Base-by-base conservation (phyloP, 2,329 filamentous ascomycete genomes). In the Didymosphaeria variabile region DNA sequence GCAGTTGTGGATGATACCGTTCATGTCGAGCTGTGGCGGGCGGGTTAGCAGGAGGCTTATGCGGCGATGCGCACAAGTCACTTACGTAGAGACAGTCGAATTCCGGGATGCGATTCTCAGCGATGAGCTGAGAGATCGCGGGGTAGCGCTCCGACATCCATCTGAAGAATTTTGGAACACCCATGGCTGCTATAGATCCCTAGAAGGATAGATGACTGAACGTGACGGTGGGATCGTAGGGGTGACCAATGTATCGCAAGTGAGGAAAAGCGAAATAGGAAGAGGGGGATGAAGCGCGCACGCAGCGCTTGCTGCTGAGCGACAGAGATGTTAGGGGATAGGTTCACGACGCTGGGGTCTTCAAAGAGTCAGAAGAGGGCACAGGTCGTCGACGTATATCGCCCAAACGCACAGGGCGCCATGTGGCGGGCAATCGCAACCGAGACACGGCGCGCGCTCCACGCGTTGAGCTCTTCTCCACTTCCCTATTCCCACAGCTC, bases 111-210 rank as follows among this genome's bases (percentile, higher is more conserved):
- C 95, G 91, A 80, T 97, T 99, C 84, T 99, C 95, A 57, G 94
- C 93, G 77, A 99, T 99, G 73, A 99, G 86, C 85, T 98, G 94
- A 55, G 95, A 99, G 79, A 99, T 99, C 64, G 95, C 90, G 58
- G 95, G 95, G 87, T 99, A 99, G 72, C 96, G 91, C 87, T 99
- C 96, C 62, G 94, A 97, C 86, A 99, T 91, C 95, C 96, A 99
- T 87, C 95, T 88, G 84, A 97, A 97, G 85, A 97, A 97, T 78
- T 97, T 97, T 77, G 91, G 91, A 67, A 92, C 89, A 87, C 90
- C 88, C 88, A 88, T 86, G 74, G 66, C 66, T 58, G 67, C 62
- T 67, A 54, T 55, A 52, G 13, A 40, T 47, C 40, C 61, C 58
- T 70, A 67, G 57, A 19, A 29, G 26, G 63, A 67, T 71, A 57